A percentile compares a stretch with the other conserved stretches of the same genome.
phyloP scores from a whole-genome alignment of 225 moss, liverwort and hornwort species.

The Bryoerythrophyllum caledonicum region DNA sequence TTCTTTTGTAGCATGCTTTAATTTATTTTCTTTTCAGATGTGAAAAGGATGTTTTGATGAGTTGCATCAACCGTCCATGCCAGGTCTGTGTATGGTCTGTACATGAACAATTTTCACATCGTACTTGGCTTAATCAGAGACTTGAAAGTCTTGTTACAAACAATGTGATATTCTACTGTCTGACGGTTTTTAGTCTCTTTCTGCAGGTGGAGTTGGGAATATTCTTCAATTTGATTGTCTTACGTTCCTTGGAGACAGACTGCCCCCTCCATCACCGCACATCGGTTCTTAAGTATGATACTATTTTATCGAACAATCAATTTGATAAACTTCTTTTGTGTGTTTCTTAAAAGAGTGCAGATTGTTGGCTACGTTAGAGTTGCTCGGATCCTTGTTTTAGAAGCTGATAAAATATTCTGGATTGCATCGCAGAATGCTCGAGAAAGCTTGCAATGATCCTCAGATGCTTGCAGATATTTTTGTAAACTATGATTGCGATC shows the following conservation, averaged over 20 bases:
- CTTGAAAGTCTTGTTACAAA: background rate
- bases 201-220: slow-evolving; percentile 84
- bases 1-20: slow-evolving; percentile 16
- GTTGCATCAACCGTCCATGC: background rate
- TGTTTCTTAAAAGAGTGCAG: slow-evolving; percentile 2
- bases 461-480: slow-evolving; percentile 84
- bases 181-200: slow-evolving; percentile 18
- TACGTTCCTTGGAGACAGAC: slow-evolving; percentile 69
- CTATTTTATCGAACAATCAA: background rate
- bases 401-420: slow-evolving; percentile 8
- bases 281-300: slow-evolving; percentile 67
- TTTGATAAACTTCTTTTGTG: background rate
- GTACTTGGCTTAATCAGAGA: slow-evolving; percentile 3
- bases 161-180: background rate
- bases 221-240: slow-evolving; percentile 80
- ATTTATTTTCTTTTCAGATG: slow-evolving; percentile 19
- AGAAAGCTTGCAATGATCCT: slow-evolving; percentile 77
- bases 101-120: background rate
- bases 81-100: slow-evolving; percentile 3
- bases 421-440: slow-evolving; percentile 64
- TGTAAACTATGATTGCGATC: slow-evolving; percentile 88
- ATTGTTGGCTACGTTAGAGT: slow-evolving; percentile 12
- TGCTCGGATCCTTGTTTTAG: slow-evolving; percentile 19
- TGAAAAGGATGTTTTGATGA: slow-evolving; percentile 23
- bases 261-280: slow-evolving; percentile 69